Evolutionary conservation across 2,329 filamentous ascomycete species (phyloP).

Genomic region (Colletotrichum sp.): DNA sequence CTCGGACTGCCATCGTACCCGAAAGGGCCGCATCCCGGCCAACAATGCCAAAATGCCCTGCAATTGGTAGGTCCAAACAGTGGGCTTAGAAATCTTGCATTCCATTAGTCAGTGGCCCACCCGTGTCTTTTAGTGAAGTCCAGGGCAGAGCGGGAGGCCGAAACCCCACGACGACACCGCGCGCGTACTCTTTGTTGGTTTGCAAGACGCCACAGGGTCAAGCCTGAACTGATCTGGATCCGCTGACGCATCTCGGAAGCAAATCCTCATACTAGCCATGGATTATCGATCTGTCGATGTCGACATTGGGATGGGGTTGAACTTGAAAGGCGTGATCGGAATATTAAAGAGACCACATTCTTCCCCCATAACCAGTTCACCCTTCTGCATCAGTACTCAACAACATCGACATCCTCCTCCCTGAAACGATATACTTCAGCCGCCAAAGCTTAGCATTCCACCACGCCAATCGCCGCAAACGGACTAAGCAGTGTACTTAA

Average conservation of each 20-base stretch:
- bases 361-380: not conserved
- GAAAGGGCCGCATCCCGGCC: not conserved
- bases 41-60: not conserved
- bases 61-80: not conserved
- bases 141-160: not conserved
- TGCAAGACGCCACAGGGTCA: not conserved
- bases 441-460: not conserved
- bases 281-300: not conserved
- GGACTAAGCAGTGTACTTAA: not conserved
- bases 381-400: not conserved
- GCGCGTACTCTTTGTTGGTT: not conserved
- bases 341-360: not conserved
- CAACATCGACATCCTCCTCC: not conserved
- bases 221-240: not conserved
- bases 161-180: not conserved
- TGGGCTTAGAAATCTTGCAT: not conserved
- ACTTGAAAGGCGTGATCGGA: not conserved
- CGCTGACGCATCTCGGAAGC: not conserved
- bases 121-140: not conserved
- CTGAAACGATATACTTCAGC: not conserved
- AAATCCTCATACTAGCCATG: not conserved
- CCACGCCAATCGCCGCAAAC: not conserved
- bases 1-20: not conserved
- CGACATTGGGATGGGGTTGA: not conserved
- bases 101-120: not conserved